phyloP scores from a whole-genome alignment of 106 monocot genomes.

The Alisma plantagoaquatica region DNA sequence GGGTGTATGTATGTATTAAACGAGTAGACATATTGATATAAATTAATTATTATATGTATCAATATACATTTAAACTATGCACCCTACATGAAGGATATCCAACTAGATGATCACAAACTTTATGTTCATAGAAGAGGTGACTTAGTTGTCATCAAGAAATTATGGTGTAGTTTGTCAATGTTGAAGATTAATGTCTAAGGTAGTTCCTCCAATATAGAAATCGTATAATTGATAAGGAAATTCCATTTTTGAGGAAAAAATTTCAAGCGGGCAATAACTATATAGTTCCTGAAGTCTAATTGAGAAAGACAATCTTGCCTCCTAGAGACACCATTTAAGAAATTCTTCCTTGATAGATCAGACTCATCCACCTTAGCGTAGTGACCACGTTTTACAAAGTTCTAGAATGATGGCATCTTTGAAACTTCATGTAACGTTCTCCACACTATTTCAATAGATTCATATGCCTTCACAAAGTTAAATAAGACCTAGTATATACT shows the following conservation, averaged over 20 bases:
- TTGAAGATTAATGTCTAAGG: no score
- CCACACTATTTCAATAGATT: conserved; percentile 66
- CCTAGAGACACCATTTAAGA: conserved; percentile 27
- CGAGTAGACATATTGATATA: no score
- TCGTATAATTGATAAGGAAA: conserved; percentile 34
- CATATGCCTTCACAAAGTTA: conserved; percentile 75
- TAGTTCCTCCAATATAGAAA: no score
- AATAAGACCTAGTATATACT: no score
- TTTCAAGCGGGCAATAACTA: conserved; percentile 68
- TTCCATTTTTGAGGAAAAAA: conserved; percentile 34
- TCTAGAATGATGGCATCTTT: conserved; percentile 96
- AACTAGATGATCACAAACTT: neutral
- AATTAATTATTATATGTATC: no score
- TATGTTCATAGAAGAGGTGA: conserved; percentile 30
- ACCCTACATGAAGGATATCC: no score
- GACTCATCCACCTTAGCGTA: conserved; percentile 48
- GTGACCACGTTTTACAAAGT: conserved; percentile 79
- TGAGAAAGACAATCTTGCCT: conserved; percentile 83
- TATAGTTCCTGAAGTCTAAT: conserved; percentile 80
- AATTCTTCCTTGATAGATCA: conserved; percentile 43
- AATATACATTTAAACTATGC: no score
- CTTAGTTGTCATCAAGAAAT: conserved; percentile 36
- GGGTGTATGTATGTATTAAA: no score
- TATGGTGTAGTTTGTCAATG: no score
- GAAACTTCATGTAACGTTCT: conserved; percentile 53